phyloP scores from a whole-genome alignment of 2,329 filamentous ascomycete genomes.

The Zelopaecilomyces penicillatus region DNA sequence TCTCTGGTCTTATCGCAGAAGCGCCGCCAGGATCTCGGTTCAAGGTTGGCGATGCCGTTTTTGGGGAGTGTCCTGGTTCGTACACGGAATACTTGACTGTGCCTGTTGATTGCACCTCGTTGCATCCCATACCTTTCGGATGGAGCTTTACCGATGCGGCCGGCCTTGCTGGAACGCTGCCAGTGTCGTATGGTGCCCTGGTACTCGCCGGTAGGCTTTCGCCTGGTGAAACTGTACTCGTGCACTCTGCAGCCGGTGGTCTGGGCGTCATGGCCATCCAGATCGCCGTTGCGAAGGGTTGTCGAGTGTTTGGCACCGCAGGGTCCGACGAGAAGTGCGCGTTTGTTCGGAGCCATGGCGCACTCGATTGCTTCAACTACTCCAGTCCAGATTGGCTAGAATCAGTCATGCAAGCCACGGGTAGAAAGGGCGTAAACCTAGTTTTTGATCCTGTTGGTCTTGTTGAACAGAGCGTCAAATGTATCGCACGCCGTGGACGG shows the following conservation, averaged over 20 bases:
- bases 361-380: conserved; percentile 34
- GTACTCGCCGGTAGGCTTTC: conserved; percentile 31
- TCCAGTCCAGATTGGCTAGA: conserved; percentile 37
- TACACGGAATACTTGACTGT: conserved; percentile 44
- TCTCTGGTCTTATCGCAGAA: conserved; percentile 42
- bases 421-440: conserved; percentile 44
- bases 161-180: conserved; percentile 44
- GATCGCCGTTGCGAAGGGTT: conserved; percentile 44
- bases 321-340: conserved; percentile 36
- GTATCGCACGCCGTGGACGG: conserved; percentile 43
- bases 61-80: conserved; percentile 42
- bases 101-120: conserved; percentile 15
- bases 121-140: conserved; percentile 36
- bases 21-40: conserved; percentile 28
- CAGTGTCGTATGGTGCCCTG: conserved; percentile 45
- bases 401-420: conserved; percentile 38
- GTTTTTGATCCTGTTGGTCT: conserved; percentile 52
- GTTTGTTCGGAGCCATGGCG: conserved; percentile 31
- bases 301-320: conserved; percentile 44
- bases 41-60: conserved; percentile 42
- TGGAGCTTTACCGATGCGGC: conserved; percentile 42
- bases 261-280: conserved; percentile 48
- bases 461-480: conserved; percentile 45
- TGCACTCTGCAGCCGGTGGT: conserved; percentile 47
- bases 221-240: conserved; percentile 40